Percentiles rank a stretch among this genome's conserved stretches.
phyloP scores from a whole-genome alignment of 1,139 yeast genomes.

The Pichia sp. region DNA sequence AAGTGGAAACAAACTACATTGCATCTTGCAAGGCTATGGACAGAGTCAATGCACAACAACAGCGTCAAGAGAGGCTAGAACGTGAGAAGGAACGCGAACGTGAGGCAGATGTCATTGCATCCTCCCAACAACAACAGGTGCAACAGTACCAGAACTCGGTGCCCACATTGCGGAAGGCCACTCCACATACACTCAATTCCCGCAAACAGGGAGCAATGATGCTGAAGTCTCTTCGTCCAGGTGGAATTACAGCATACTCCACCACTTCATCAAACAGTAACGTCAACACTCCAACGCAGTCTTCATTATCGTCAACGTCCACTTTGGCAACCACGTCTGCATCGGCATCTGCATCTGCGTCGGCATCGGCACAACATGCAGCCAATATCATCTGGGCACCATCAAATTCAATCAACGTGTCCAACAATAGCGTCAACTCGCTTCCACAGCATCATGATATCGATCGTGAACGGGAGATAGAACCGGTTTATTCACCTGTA shows the following conservation, averaged over 20 bases:
- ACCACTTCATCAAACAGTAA: slow-evolving; percentile 3
- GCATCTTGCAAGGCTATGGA: slow-evolving; percentile 8
- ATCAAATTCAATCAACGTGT: slow-evolving; percentile 24
- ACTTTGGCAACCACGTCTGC: no score
- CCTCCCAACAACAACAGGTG: no score
- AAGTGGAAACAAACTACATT: slow-evolving; percentile 38
- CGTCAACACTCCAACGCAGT: no score
- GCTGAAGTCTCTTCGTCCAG: slow-evolving; percentile 25
- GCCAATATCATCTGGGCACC: slow-evolving; percentile 38
- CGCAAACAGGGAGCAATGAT: slow-evolving; percentile 18
- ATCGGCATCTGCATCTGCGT: slow-evolving; percentile 1
- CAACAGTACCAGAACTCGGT: slow-evolving; percentile 11
- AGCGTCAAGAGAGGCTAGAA: slow-evolving; percentile 1
- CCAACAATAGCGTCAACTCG: slow-evolving; percentile 1
- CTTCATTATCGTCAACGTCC: no score
- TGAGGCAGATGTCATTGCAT: no score
- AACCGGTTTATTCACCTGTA: no score
- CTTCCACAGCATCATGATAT: no score
- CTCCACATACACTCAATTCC: slow-evolving; percentile 22
- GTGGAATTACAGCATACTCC: slow-evolving; percentile 7
- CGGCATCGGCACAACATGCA: slow-evolving; percentile 33
- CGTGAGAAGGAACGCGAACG: slow-evolving; percentile 5
- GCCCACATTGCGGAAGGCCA: slow-evolving; percentile 24
- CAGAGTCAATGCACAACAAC: background rate
- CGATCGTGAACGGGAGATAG: no score